Conservation (phyloP, 306 rosid species). For the Senna siamea region DNA sequence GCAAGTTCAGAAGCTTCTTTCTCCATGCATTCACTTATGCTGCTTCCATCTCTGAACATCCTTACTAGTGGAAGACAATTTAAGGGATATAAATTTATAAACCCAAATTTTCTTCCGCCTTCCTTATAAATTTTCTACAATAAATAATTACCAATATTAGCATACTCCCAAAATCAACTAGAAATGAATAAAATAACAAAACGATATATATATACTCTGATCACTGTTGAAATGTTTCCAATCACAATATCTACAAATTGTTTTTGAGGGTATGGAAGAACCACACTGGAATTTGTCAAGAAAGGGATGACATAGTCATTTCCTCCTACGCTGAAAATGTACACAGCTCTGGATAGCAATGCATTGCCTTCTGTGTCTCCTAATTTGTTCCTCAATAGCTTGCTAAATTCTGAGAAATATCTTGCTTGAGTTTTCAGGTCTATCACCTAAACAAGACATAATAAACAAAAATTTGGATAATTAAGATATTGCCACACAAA, state of each 20-base stretch:
- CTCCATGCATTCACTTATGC: conserved; percentile 39
- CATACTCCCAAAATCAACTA: no score
- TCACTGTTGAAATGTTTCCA: conserved; percentile 43
- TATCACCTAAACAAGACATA: conserved; percentile 39
- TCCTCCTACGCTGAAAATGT: conserved; percentile 35
- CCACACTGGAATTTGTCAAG: neutral
- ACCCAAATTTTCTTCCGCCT: conserved; percentile 64
- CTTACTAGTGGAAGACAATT: conserved; percentile 43
- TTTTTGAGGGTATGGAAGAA: conserved; percentile 31
- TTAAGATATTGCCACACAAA: no score
- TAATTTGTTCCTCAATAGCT: conserved; percentile 29
- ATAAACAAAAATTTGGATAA: no score
- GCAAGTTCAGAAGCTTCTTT: conserved; percentile 29
- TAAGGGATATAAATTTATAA: conserved; percentile 29
- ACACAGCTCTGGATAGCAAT: neutral
- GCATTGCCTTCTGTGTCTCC: conserved; percentile 32
- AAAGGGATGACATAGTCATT: conserved; percentile 46
- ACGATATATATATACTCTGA: conserved; percentile 34
- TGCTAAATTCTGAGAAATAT: conserved; percentile 44
- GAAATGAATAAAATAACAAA: neutral
- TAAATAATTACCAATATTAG: neutral
- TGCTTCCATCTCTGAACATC: conserved; percentile 7
- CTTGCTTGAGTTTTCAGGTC: conserved; percentile 48
- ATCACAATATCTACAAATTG: conserved; percentile 46
- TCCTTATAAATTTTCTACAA: conserved; percentile 44